Conservation (phyloP, 371 early-diverging fungal genomes). For the Mortierella sp. region DNA sequence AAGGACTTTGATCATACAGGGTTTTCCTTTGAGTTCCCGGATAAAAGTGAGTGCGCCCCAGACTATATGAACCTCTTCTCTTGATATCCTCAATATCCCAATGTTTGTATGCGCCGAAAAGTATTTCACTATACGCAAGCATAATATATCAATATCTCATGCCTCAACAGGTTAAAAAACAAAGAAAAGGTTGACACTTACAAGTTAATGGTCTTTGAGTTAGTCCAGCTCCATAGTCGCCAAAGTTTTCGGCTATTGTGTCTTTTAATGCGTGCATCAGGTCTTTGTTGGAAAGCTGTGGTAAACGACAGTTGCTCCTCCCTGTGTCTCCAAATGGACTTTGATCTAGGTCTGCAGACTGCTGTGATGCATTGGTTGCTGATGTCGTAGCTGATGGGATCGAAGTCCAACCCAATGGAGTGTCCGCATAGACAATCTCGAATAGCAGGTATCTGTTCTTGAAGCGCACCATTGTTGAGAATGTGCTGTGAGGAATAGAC, state of each 20-base stretch:
- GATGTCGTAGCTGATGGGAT: conserved; percentile 27
- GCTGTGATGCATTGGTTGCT: conserved; percentile 9
- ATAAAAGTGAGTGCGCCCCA: conserved; percentile 72
- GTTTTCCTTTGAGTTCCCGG: conserved; percentile 56
- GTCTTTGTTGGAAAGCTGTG: conserved; percentile 39
- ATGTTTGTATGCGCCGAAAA: conserved; percentile 69
- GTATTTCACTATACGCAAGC: conserved; percentile 73
- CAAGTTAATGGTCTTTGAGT: conserved; percentile 58
- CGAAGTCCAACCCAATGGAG: conserved; percentile 55
- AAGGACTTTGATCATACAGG: conserved; percentile 65
- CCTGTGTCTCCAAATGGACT: conserved; percentile 56
- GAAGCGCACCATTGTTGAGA: conserved; percentile 67
- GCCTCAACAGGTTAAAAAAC: background rate
- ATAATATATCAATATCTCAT: background rate
- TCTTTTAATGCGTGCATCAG: conserved; percentile 48
- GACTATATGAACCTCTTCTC: conserved; percentile 69
- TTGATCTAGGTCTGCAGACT: conserved; percentile 44
- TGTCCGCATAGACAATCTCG: conserved; percentile 58
- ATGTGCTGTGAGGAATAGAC: conserved; percentile 4
- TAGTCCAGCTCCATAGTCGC: conserved; percentile 67
- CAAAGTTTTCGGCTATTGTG: conserved; percentile 69
- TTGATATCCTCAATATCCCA: conserved; percentile 71
- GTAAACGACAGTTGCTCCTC: conserved; percentile 46
- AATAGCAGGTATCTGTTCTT: conserved; percentile 76
- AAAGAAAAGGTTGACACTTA: conserved; percentile 18